Conservation (phyloP, 2,329 filamentous ascomycete species). For the Colletotrichum limetticola region DNA sequence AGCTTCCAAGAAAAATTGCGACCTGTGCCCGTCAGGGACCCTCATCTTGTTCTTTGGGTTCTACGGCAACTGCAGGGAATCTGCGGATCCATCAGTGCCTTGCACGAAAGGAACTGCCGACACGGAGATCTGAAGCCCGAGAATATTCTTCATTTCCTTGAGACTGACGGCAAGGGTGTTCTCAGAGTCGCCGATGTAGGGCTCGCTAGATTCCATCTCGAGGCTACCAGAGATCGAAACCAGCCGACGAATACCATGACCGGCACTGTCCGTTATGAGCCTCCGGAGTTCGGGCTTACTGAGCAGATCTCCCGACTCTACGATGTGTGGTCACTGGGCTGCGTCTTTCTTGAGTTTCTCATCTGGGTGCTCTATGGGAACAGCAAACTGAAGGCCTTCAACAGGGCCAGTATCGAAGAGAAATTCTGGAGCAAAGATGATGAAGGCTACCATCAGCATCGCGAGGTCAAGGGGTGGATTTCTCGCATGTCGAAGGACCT, state of each 20-base stretch:
- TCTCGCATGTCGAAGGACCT: background rate
- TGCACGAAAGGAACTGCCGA: background rate
- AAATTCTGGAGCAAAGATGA: background rate
- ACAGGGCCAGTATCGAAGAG: background rate
- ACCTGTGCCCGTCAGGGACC: background rate
- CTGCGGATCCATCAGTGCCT: background rate
- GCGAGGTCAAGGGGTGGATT: background rate
- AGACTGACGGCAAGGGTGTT: background rate
- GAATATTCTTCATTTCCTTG: background rate
- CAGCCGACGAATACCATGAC: background rate
- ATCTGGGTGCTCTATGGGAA: conserved; percentile 40
- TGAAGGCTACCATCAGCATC: background rate
- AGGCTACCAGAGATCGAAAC: background rate
- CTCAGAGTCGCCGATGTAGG: background rate
- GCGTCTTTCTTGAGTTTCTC: conserved; percentile 41
- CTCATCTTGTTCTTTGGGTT: background rate
- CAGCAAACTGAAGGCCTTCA: background rate
- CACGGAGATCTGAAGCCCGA: conserved; percentile 4
- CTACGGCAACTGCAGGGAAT: background rate
- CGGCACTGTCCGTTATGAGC: conserved; percentile 13
- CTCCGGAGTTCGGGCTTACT: conserved; percentile 13
- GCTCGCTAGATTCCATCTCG: background rate
- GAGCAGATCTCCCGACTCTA: conserved; percentile 28
- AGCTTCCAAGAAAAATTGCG: background rate
- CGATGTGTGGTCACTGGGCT: conserved; percentile 45